These are phyloP conservation scores for Ottelia alismoides DNA, from an alignment of 106 monocot species.

Conservation along the genomic window DNA sequence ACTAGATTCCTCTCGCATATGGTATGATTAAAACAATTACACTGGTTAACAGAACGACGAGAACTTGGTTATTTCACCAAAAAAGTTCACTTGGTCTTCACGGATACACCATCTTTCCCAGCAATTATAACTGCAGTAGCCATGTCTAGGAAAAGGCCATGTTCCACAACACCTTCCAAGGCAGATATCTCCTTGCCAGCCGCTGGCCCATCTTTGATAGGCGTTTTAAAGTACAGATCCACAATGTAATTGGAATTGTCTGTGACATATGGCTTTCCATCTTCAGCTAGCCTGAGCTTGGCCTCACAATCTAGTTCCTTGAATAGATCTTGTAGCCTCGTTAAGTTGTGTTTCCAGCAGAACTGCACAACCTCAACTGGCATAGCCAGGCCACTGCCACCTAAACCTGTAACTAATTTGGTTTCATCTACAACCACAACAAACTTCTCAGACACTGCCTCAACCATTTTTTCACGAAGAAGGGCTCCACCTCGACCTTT, in stretches of 20 bases:
- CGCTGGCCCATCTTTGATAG: slow-evolving; percentile 56
- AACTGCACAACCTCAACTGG: slow-evolving; percentile 97
- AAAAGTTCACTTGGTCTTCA: no score
- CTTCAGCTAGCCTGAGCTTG: slow-evolving; percentile 66
- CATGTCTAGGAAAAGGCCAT: slow-evolving; percentile 92
- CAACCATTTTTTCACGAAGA: slow-evolving; percentile 96
- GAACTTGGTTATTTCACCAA: no score
- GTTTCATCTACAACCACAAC: slow-evolving; percentile 87
- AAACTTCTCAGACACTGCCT: slow-evolving; percentile 90
- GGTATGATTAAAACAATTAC: no score
- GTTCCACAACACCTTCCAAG: slow-evolving; percentile 95
- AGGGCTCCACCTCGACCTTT: slow-evolving; percentile 97
- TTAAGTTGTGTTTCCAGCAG: slow-evolving; percentile 89
- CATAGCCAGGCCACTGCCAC: slow-evolving; percentile 95
- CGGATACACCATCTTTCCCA: slow-evolving; percentile 69
- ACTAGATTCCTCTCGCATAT: no score
- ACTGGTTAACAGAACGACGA: no score
- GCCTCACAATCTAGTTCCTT: no score
- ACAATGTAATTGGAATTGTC: slow-evolving; percentile 97
- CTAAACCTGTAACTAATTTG: slow-evolving; percentile 76
- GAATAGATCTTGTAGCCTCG: no score
- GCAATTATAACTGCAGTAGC: slow-evolving; percentile 87
- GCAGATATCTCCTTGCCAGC: slow-evolving; percentile 78
- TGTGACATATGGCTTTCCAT: slow-evolving; percentile 77
- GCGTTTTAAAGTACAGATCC: slow-evolving; percentile 84